These are phyloP conservation scores for Prunella vulgaris DNA, from an alignment of 257 asterid genomes.

Conservation along the genomic window DNA sequence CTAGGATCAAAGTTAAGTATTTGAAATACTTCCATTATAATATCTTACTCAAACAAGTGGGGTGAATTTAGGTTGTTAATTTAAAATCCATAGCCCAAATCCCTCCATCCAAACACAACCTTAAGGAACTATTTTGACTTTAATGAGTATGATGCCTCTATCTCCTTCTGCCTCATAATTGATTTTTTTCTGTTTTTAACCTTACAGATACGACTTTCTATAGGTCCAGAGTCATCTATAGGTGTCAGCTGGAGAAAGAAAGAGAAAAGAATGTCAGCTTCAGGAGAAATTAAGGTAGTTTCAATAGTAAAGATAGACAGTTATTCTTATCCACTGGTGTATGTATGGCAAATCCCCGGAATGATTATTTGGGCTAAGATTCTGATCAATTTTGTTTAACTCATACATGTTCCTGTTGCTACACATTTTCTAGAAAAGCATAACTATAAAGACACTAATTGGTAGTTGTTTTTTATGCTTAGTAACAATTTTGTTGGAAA, in stretches of 20 bases:
- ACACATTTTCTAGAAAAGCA: not conserved
- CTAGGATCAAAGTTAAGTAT: no score
- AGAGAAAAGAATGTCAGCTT: constrained; percentile 67
- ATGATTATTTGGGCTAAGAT: constrained; percentile 11
- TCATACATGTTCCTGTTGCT: not conserved
- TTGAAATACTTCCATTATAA: no score
- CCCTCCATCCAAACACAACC: no score
- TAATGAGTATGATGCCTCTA: not conserved
- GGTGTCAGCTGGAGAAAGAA: constrained; percentile 91
- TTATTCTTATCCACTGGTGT: not conserved
- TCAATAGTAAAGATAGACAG: constrained; percentile 5
- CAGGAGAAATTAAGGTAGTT: constrained; percentile 87
- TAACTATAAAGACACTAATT: not conserved
- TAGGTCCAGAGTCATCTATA: constrained; percentile 82
- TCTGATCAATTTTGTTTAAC: not conserved
- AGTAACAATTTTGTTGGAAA: not conserved
- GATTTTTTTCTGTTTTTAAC: constrained; percentile 2
- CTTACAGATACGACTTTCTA: constrained; percentile 75
- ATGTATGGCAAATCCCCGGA: not conserved
- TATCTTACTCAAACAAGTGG: no score
- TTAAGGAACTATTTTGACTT: constrained; percentile 3
- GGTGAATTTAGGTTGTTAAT: no score
- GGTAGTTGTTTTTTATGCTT: not conserved
- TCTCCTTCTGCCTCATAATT: not conserved
- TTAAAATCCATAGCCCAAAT: no score